Conservation (phyloP, 768 basidiomycete species). For the Boletus reticuloceps region DNA sequence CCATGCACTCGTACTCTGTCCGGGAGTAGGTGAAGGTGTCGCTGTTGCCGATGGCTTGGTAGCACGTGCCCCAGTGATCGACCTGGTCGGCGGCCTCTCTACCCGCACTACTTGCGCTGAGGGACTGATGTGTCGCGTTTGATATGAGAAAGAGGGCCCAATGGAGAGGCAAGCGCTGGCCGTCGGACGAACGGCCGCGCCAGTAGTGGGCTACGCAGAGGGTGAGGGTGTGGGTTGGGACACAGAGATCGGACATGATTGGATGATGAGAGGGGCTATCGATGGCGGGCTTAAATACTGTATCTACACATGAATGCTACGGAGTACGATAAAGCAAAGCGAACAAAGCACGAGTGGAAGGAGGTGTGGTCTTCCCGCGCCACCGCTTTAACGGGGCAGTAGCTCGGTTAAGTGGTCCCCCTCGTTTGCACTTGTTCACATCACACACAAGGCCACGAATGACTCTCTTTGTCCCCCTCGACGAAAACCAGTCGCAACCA, state of each 20-base stretch:
- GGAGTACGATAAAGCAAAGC: slow-evolving; percentile 14
- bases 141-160: slow-evolving; percentile 30
- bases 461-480: slow-evolving; percentile 66
- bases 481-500: slow-evolving; percentile 44
- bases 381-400: slow-evolving; percentile 10
- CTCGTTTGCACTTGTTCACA: slow-evolving; percentile 26
- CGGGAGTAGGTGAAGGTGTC: slow-evolving; percentile 28
- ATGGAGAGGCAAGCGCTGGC: slow-evolving; percentile 26
- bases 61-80: slow-evolving; percentile 32
- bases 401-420: slow-evolving; percentile 1
- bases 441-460: slow-evolving; percentile 36
- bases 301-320: background rate
- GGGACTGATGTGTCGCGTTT: slow-evolving; percentile 22
- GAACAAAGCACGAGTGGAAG: slow-evolving; percentile 10
- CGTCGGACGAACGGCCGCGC: slow-evolving; percentile 22
- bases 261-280: background rate
- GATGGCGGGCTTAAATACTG: slow-evolving; percentile 6
- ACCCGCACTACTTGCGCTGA: slow-evolving; percentile 19
- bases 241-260: slow-evolving; percentile 17
- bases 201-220: slow-evolving; percentile 32
- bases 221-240: slow-evolving; percentile 15
- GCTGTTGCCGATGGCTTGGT: slow-evolving; percentile 29
- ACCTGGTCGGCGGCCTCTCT: slow-evolving; percentile 20
- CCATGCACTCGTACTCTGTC: slow-evolving; percentile 29
- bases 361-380: slow-evolving; percentile 25